Evolutionary conservation across 768 basidiomycete species (phyloP), one percentile per base, ranked within the genome.

Genomic region (Pholiota conissans): DNA sequence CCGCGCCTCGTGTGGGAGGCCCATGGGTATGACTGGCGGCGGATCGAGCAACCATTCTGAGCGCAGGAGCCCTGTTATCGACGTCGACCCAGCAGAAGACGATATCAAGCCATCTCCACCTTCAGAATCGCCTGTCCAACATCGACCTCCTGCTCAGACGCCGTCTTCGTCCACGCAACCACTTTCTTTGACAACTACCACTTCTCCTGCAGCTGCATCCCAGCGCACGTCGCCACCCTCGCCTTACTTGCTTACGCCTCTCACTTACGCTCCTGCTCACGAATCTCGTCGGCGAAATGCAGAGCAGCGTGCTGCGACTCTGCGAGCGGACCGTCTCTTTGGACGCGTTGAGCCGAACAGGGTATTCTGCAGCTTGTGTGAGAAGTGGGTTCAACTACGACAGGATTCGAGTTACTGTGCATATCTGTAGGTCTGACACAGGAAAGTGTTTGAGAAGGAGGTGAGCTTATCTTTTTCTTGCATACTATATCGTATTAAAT

Each of bases 341-440:
- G 80, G 79, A 18, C 79, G 84, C 55, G 90, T 92, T 30, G 89
- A 91, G 64, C 85, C 88, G 0, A 87, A 86, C 63, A 71, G 85
- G 27, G 88, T 91, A 0, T 90, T 91, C 62, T 93, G 90, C 66
- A 76, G 78, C 2, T 70, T 91, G 1, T 93, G 91, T 67, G 77
- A 81, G 65, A 91, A 91, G 70, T 92, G 90, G 90, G 89, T 92
- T 1, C 90, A 91, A 69, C 77, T 92, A n/a, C 71, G 90, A 39
- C 89, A 90, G 67, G 90, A 92, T 63, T 85, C 83, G 58, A 83
- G 84, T 9, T 92, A 87, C 68, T 92, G 90, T 62, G 87, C 90
- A 52, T 90, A 91, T 67, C 90, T 90, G 35, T 92, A 90, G 90
- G 67, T 85, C 57, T 87, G 89, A 72, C 90, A 92, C 69, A 18